Base-by-base conservation (phyloP, 768 basidiomycete genomes). In the Auriscalpium microsporum region DNA sequence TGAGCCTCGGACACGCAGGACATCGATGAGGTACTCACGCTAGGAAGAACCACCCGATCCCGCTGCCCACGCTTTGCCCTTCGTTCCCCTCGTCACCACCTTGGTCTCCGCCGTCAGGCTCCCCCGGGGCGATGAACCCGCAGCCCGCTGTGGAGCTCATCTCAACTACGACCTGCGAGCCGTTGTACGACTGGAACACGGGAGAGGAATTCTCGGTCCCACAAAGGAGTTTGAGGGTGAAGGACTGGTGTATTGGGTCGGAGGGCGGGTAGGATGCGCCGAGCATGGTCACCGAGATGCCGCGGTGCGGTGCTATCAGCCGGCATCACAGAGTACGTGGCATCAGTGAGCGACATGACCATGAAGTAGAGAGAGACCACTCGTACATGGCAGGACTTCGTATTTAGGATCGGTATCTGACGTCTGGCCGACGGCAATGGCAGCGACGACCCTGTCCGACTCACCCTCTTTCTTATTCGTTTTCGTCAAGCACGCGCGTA, bases 31-130 rank as follows among this genome's bases (percentile, higher is more conserved):
- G 36, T 11, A 68, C 88, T 68, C 68, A 88, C 90, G 91, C 73
- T 34, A 91, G 73, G 75, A 94, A 88, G 74, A 94, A 93, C 79
- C 87, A 92, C 3, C 89, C 86, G n/a, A 94, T 72, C 21, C 86
- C 88, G 68, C 84, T 89, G 4, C 84, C 86, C 23, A 80, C 77
- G 0, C 58, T 49, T 60, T 63, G 60, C 23, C 21, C 55, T 19
- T 65, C 58, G 46, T 56, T 54, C 9, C 4, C 17, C 40, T 55
- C 59, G n/a, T 59, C 59, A 21, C 54, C 50, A 3, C 53, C 54
- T 6, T 55, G 23, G 37, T 60, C 60, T 2, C 56, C 57, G 49
- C 63, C 71, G 40, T 16, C 7, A 19, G 64, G 55, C 35, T 56
- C n/a, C 40, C 47, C 51, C 17, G 56, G 38, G 11, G 65, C 64